These are phyloP conservation scores for Jamesozyma piceae DNA, from an alignment of 805 yeast species.

Conservation along the genomic window DNA sequence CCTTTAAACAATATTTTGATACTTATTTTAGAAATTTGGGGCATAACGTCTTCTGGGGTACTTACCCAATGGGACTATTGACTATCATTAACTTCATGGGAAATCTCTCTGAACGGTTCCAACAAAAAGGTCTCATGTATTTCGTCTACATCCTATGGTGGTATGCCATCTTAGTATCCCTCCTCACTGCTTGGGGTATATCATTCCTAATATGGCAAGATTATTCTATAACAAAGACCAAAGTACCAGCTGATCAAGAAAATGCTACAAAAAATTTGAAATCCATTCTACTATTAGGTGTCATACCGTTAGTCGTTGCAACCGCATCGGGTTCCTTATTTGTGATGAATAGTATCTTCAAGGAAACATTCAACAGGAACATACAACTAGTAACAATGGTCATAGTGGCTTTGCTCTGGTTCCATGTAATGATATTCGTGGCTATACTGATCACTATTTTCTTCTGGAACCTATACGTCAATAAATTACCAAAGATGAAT, in stretches of 20 bases:
- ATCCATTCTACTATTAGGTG: conserved; percentile 57
- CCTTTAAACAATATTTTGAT: conserved; percentile 18
- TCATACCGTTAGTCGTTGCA: conserved; percentile 73
- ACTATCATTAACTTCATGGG: conserved; percentile 54
- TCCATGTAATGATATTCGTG: conserved; percentile 57
- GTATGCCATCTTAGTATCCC: conserved; percentile 47
- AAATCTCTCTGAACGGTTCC: conserved; percentile 28
- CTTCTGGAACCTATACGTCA: conserved; percentile 47
- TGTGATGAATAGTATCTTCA: conserved; percentile 30
- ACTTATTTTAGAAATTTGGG: conserved; percentile 34
- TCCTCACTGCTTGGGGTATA: conserved; percentile 53
- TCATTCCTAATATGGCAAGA: conserved; percentile 41
- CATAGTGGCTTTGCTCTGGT: conserved; percentile 53
- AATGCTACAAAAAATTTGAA: conserved; percentile 36
- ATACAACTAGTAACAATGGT: conserved; percentile 43
- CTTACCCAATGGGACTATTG: conserved; percentile 70
- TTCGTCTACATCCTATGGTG: conserved; percentile 64
- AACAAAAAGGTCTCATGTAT: conserved; percentile 34
- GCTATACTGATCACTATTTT: conserved; percentile 47
- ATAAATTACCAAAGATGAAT: conserved; percentile 49
- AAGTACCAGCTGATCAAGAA: conserved; percentile 8
- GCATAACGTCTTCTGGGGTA: conserved; percentile 60
- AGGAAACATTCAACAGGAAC: conserved; percentile 34
- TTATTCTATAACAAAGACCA: conserved; percentile 3
- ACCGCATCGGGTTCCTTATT: conserved; percentile 62